Evolutionary conservation across 1,284 basidiomycete genomes (phyloP).

Genomic region (Trametes sp.): DNA sequence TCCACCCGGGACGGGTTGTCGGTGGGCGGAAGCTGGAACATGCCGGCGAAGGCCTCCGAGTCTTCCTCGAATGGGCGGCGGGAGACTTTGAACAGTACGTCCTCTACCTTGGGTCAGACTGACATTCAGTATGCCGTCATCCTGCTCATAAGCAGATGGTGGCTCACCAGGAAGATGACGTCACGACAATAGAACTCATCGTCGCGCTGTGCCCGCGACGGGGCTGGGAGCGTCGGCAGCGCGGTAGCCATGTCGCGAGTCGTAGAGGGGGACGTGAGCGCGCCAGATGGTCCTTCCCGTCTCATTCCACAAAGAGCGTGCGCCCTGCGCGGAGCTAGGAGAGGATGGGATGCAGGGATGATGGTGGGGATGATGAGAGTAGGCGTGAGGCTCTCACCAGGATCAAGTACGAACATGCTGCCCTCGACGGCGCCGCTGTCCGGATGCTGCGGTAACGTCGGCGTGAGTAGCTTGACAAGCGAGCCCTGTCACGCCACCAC

Average conservation of each 20-base stretch:
- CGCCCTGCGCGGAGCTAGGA: neutral
- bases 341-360: neutral
- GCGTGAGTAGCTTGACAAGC: neutral
- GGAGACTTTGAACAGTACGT: conserved; percentile 13
- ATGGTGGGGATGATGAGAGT: neutral
- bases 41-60: conserved; percentile 3
- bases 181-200: conserved; percentile 14
- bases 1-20: neutral
- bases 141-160: neutral
- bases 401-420: neutral
- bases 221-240: neutral
- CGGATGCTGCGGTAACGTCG: conserved; percentile 6
- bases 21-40: conserved; percentile 3
- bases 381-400: neutral
- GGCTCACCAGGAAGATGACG: conserved; percentile 13
- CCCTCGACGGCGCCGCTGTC: neutral
- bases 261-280: neutral
- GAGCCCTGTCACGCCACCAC: no score
- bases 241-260: conserved; percentile 1
- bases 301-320: neutral
- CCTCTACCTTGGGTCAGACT: conserved; percentile 5
- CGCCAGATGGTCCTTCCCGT: neutral
- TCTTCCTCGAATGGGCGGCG: conserved; percentile 14
- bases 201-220: neutral
- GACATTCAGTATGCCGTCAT: neutral